Conservation (phyloP, 177 flowering plant species). For the Vitis hybrid region DNA sequence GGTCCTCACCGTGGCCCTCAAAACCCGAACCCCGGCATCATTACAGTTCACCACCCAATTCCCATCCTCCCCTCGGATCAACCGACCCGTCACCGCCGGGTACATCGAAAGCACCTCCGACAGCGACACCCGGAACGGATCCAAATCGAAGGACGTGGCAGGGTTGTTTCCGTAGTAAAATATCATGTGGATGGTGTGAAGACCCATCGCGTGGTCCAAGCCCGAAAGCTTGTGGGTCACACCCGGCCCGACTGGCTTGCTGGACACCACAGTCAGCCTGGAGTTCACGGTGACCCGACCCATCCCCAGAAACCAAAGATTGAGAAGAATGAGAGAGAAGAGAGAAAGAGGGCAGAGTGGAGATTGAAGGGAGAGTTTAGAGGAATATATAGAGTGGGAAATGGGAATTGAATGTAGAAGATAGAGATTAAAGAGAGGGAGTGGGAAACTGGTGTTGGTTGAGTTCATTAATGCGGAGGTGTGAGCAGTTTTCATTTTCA, state of each 20-base stretch:
- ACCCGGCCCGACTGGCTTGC: conserved; percentile 43
- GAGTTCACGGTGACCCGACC: conserved; percentile 33
- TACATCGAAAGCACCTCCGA: conserved; percentile 43
- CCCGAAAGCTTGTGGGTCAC: conserved; percentile 35
- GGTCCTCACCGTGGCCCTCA: conserved; percentile 46
- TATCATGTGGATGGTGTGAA: conserved; percentile 50
- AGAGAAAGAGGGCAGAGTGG: neutral
- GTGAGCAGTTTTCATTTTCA: too few species aligned
- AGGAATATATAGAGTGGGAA: too few species aligned
- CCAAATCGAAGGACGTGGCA: conserved; percentile 26
- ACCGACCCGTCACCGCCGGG: conserved; percentile 67
- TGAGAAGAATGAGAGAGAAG: neutral
- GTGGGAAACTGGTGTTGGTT: too few species aligned
- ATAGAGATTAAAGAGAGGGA: too few species aligned
- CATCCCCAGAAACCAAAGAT: neutral
- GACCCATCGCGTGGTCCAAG: conserved; percentile 57
- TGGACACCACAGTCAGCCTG: conserved; percentile 53
- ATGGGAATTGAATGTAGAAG: too few species aligned
- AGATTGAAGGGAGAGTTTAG: too few species aligned
- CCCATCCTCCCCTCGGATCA: conserved; percentile 38
- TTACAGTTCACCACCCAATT: conserved; percentile 67
- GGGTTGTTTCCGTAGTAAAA: conserved; percentile 46
- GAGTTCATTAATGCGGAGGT: too few species aligned
- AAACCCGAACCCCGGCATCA: conserved; percentile 69
- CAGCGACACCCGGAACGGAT: conserved; percentile 38